Conservation (phyloP, 768 basidiomycete species). For the Clavaria fumosa region DNA sequence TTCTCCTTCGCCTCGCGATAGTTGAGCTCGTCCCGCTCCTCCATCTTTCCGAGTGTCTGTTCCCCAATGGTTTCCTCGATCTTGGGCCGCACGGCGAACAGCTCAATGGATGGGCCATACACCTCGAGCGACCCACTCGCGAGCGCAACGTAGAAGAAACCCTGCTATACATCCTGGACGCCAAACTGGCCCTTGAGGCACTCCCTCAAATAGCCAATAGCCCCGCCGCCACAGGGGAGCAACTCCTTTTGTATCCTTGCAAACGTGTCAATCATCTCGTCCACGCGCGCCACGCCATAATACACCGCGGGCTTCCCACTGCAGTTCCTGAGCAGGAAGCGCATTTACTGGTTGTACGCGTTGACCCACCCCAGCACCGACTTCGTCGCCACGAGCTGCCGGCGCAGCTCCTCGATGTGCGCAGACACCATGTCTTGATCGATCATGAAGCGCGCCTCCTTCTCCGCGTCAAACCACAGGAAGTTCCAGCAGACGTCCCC, state of each 20-base stretch:
- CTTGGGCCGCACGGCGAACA: conserved; percentile 18
- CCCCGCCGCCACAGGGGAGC: conserved; percentile 16
- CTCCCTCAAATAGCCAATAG: conserved; percentile 12
- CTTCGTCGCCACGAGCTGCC: conserved; percentile 22
- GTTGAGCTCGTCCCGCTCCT: conserved; percentile 15
- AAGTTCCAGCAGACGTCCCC: conserved; percentile 27
- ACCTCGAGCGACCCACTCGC: conserved; percentile 23
- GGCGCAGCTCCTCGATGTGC: conserved; percentile 24
- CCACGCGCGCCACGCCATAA: conserved; percentile 18
- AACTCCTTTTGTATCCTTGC: conserved; percentile 21
- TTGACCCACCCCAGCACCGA: conserved; percentile 26
- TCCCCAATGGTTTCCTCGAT: too few species aligned
- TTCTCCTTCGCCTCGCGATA: conserved; percentile 16
- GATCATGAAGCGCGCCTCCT: conserved; percentile 21
- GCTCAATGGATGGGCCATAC: conserved; percentile 23
- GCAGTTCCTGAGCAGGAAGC: conserved; percentile 23
- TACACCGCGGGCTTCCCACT: conserved; percentile 21
- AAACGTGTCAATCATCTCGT: conserved; percentile 20
- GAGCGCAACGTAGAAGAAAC: conserved; percentile 27
- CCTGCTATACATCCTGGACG: conserved; percentile 21
- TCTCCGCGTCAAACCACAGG: conserved; percentile 20
- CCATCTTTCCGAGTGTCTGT: too few species aligned
- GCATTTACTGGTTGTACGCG: conserved; percentile 26
- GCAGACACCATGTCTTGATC: conserved; percentile 22
- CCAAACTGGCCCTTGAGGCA: conserved; percentile 20